phyloP scores from a whole-genome alignment of 73 alveolate genomes.

The Paramecium sonneborni region DNA sequence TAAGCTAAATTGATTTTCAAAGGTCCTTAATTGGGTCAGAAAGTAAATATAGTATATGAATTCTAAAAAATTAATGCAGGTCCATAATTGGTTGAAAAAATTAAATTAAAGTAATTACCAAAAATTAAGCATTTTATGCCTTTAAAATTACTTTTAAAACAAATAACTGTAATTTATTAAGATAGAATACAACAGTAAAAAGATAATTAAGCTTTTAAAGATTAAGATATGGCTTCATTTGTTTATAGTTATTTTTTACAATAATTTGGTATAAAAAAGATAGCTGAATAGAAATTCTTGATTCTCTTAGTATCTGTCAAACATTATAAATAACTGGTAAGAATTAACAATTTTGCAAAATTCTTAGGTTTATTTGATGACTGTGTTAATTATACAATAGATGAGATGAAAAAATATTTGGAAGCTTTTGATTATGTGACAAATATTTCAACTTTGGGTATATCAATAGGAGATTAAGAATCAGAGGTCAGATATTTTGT shows the following conservation, averaged over 20 bases:
- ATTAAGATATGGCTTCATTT: slow-evolving; percentile 55
- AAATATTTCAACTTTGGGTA: slow-evolving; percentile 43
- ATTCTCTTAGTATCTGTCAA: slow-evolving; percentile 59
- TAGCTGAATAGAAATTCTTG: slow-evolving; percentile 61
- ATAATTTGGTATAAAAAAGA: slow-evolving; percentile 62
- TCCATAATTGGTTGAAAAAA: slow-evolving; percentile 39
- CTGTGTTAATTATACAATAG: slow-evolving; percentile 44
- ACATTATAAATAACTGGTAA: slow-evolving; percentile 34
- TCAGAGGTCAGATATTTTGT: slow-evolving; percentile 52
- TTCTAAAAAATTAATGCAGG: slow-evolving; percentile 45
- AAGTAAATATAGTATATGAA: slow-evolving; percentile 22
- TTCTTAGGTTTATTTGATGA: slow-evolving; percentile 61
- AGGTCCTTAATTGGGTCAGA: slow-evolving; percentile 56
- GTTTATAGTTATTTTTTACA: slow-evolving; percentile 41
- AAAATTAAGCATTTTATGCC: slow-evolving; percentile 48
- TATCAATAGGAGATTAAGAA: slow-evolving; percentile 4
- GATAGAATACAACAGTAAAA: slow-evolving; percentile 33
- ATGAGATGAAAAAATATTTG: slow-evolving; percentile 62
- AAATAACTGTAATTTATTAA: slow-evolving; percentile 26
- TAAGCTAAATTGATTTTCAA: slow-evolving; percentile 6
- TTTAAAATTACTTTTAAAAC: slow-evolving; percentile 22
- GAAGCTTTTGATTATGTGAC: slow-evolving; percentile 61
- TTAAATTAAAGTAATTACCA: slow-evolving; percentile 35
- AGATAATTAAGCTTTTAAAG: background rate
- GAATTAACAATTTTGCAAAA: slow-evolving; percentile 62